These are phyloP conservation scores for Bassia scoparia DNA, from an alignment of 148 eudicot species.

Conservation along the genomic window DNA sequence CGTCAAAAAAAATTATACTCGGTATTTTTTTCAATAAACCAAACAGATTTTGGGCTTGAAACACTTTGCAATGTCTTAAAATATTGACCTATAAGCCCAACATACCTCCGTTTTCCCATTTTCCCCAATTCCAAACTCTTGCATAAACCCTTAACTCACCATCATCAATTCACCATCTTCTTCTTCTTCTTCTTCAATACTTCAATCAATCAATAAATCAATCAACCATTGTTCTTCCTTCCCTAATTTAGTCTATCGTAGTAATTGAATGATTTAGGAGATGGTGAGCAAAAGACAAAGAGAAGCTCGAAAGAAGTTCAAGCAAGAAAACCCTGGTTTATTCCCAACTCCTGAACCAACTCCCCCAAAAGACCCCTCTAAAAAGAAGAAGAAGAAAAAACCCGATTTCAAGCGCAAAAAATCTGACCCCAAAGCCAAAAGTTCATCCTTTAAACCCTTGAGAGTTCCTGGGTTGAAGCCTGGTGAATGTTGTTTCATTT, in stretches of 20 bases:
- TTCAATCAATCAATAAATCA: neutral
- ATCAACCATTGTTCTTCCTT: neutral
- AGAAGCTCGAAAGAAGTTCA: constrained; percentile 50
- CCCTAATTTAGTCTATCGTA: neutral
- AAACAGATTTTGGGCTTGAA: neutral
- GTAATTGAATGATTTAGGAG: neutral
- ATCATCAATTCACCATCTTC: neutral
- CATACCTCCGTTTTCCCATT: neutral
- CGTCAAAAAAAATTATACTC: no score
- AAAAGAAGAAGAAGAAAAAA: constrained; percentile 59
- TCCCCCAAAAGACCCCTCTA: constrained; percentile 62
- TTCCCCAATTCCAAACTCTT: neutral
- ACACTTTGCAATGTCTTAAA: no score
- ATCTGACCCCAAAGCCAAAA: constrained; percentile 32
- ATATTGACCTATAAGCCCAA: constrained; percentile 5
- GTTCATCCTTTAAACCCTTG: constrained; percentile 43
- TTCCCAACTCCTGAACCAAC: constrained; percentile 66
- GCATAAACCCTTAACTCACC: constrained; percentile 3
- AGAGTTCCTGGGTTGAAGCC: constrained; percentile 92
- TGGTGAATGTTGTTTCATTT: constrained; percentile 89
- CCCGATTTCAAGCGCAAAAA: constrained; percentile 59
- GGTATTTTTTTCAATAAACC: no score
- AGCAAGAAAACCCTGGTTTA: constrained; percentile 51
- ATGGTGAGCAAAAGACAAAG: constrained; percentile 83
- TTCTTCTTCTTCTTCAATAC: neutral